Evolutionary conservation across 1,284 basidiomycete genomes (phyloP).

Genomic region (Malassezia psittaci): DNA sequence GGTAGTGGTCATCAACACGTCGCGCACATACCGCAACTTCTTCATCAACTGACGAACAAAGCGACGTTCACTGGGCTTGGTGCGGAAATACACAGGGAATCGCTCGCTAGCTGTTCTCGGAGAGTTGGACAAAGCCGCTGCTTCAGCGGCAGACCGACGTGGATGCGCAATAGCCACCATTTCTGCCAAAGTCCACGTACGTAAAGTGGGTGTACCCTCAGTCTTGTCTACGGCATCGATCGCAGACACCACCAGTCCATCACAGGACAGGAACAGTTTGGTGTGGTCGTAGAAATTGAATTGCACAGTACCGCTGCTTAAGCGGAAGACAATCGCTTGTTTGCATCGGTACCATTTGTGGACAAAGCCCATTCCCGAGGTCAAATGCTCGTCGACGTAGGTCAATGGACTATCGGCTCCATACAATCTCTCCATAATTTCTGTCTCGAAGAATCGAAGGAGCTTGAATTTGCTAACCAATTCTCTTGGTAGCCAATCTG

Average conservation of each 20-base stretch:
- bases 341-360: conserved; percentile 93
- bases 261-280: conserved; percentile 75
- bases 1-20: conserved; percentile 20
- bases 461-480: conserved; percentile 32
- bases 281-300: conserved; percentile 99
- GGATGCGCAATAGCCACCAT: conserved; percentile 58
- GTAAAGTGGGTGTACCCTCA: conserved; percentile 71
- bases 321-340: conserved; percentile 88
- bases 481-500: conserved; percentile 21
- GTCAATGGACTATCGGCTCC: conserved; percentile 63
- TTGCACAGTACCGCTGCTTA: conserved; percentile 88
- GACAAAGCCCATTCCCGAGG: conserved; percentile 81
- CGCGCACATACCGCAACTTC: conserved; percentile 26
- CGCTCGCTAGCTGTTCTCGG: background rate
- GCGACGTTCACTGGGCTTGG: conserved; percentile 23
- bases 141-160: conserved; percentile 28
- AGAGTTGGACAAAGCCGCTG: conserved; percentile 2
- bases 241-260: conserved; percentile 68
- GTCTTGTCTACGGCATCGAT: conserved; percentile 52
- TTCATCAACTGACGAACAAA: conserved; percentile 23
- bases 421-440: conserved; percentile 44
- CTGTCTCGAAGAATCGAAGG: conserved; percentile 40
- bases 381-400: conserved; percentile 66
- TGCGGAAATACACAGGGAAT: conserved; percentile 16
- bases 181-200: conserved; percentile 63